Conservation (phyloP, 2,329 filamentous ascomycete species). For the Camillea tinctor region DNA sequence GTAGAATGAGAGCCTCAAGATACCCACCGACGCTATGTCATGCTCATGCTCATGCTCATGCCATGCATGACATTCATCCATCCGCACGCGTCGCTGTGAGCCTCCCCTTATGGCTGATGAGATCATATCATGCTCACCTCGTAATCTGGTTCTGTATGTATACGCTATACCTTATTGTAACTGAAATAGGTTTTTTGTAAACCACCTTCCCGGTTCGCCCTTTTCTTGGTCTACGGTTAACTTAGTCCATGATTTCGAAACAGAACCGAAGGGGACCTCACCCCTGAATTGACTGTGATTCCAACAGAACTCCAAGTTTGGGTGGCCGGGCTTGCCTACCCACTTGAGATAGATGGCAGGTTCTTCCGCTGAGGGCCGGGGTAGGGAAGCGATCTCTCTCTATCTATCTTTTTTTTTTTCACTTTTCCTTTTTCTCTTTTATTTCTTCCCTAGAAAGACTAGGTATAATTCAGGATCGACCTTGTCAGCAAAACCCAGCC, state of each 20-base stretch:
- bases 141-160: not conserved
- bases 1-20: constrained; percentile 30
- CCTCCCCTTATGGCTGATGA: constrained; percentile 11
- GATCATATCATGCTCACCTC: not conserved
- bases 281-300: not conserved
- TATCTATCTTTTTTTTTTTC: not conserved
- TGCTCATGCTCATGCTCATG: constrained; percentile 18
- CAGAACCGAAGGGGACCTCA: not conserved
- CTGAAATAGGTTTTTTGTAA: not conserved
- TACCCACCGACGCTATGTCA: constrained; percentile 29
- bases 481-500: not conserved
- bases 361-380: not conserved
- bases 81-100: constrained; percentile 18
- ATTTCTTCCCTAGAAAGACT: not conserved
- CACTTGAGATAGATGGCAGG: not conserved
- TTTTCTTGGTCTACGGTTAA: not conserved
- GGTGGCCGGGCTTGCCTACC: not conserved
- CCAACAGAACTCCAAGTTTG: not conserved
- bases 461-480: not conserved
- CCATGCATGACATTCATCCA: constrained; percentile 31
- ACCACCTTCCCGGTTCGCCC: not conserved
- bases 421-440: not conserved
- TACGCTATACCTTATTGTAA: not conserved
- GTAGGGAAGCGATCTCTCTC: not conserved
- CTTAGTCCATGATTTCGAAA: not conserved